Evolutionary conservation across 2,329 filamentous ascomycete species (phyloP), one percentile per base, ranked within the genome.

Genomic region (Aspergillus vadensis): DNA sequence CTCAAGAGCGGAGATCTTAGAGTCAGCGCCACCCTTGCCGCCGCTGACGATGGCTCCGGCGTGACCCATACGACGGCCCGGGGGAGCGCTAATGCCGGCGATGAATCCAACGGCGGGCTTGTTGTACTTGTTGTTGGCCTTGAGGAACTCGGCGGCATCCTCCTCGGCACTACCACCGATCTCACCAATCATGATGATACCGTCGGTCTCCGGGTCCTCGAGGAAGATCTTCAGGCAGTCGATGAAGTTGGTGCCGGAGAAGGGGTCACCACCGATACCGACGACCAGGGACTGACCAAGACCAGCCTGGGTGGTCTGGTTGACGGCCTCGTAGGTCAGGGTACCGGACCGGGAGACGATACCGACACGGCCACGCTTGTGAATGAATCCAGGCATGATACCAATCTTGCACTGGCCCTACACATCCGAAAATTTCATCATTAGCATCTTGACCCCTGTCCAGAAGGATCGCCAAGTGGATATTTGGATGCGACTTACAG

Each of bases 141-240:
- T 92, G 76, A 98, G 83, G 86, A 96, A 99, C 73, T 98, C 95
- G 73, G 95, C 94, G 41, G 95, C 95, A 73, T 99, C 95, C 83
- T 99, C 95, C 84, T 99, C 95, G 62, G 95, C 95, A 63, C 91
- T 91, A 66, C 95, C 95, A 81, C 95, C 95, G 77, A 99, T 98
- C 84, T 98, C 95, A 77, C 95, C 95, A 78, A 99, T 98, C 95
- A 99, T 97, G 83, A 99, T 97, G 82, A 99, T 97, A 76, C 95
- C 95, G 77, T 99, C 95, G 41, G 95, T 99, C 83, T 97, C 92
- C 78, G 90, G 86, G 79, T 99, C 95, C 79, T 96, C 85, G 72
- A 97, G 87, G 88, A 99, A 99, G 76, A 98, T 92, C 77, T 91
- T 91, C 72, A 99, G 86, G 86, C 94, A 97, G 86, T 99, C 95